Conservation (phyloP, 495 filamentous ascomycete species). For the Hypoxylon crocopeplum region DNA sequence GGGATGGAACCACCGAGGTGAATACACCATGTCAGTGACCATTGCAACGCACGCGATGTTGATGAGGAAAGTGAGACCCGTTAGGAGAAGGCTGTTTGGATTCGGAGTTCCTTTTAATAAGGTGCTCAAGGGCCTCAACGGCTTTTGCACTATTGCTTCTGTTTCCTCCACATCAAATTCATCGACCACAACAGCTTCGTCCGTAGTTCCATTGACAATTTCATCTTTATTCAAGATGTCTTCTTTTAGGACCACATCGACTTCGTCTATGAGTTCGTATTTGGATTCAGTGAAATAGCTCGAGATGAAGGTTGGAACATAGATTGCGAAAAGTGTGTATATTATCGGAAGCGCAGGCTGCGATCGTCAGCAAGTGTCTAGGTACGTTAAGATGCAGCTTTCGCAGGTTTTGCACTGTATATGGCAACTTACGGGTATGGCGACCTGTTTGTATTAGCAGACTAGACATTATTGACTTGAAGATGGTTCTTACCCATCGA, state of each 20-base stretch:
- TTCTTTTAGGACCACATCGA: slow-evolving; percentile 66
- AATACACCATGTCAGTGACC: slow-evolving; percentile 75
- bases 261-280: slow-evolving; percentile 66
- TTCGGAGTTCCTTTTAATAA: slow-evolving; percentile 80
- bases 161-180: slow-evolving; percentile 61
- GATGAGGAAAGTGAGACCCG: slow-evolving; percentile 68
- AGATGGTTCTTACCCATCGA: slow-evolving; percentile 72
- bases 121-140: slow-evolving; percentile 59
- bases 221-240: slow-evolving; percentile 46
- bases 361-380: slow-evolving; percentile 23
- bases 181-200: slow-evolving; percentile 47
- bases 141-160: slow-evolving; percentile 49
- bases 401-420: background rate
- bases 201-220: slow-evolving; percentile 35
- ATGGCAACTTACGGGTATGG: slow-evolving; percentile 46
- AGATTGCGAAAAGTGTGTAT: slow-evolving; percentile 74
- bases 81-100: slow-evolving; percentile 63
- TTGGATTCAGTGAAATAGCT: slow-evolving; percentile 62
- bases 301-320: slow-evolving; percentile 70
- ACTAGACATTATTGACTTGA: background rate
- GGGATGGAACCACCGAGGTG: slow-evolving; percentile 69
- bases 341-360: slow-evolving; percentile 69
- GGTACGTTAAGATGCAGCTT: background rate
- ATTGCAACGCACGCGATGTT: slow-evolving; percentile 72
- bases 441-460: slow-evolving; percentile 29